Base-by-base conservation (phyloP, 2,329 filamentous ascomycete species). In the Hypoxylon rubiginosum region DNA sequence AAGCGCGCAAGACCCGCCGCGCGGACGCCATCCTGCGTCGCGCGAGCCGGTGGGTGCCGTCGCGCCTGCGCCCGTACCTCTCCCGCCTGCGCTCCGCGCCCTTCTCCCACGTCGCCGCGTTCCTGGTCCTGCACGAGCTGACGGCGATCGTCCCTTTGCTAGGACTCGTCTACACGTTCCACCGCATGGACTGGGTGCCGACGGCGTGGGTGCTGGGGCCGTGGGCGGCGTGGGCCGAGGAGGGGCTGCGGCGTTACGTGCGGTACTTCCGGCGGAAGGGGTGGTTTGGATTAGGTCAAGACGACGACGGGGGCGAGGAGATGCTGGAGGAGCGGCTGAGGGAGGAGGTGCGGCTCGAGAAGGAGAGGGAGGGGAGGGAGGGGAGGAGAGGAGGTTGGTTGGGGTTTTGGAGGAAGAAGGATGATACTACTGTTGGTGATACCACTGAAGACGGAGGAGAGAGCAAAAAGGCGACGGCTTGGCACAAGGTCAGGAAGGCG, bases 51-150 rank as follows among this genome's bases (percentile, higher is more conserved):
- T 76, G 70, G 68, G 84, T 92, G 7, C 93, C 93, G 2, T 81
- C 76, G 4, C 90, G 89, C 66, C 84, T 97, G 11, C 91, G 88
- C 62, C 85, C 83, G 56, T 92, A 94, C 81, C 90, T 92, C 0
- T 79, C 82, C 0, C 88, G 89, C 0, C 87, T 99, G 2, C 88
- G 90, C 62, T 84, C 86, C 59, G 94, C 94, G 0, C 96, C 96
- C 0, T 79, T 94, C 48, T 92, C 92, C 0, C 93, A 97, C 80
- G 84, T 97, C 45, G 88, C 91, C 1, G 90, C 95, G 0, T 99
- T 99, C 78, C 83, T 98, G 10, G 83, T 97, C 41, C 85, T 99
- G 0, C 96, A 99, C 82, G 96, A 99, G 79, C 77, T 97, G 48
- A 98, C 96, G 0, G 95, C 96, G 9, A 82, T 97, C 10, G 79